Evolutionary conservation across 1,139 yeast genomes (phyloP).

Genomic region (Debaryomyces subglobosus): DNA sequence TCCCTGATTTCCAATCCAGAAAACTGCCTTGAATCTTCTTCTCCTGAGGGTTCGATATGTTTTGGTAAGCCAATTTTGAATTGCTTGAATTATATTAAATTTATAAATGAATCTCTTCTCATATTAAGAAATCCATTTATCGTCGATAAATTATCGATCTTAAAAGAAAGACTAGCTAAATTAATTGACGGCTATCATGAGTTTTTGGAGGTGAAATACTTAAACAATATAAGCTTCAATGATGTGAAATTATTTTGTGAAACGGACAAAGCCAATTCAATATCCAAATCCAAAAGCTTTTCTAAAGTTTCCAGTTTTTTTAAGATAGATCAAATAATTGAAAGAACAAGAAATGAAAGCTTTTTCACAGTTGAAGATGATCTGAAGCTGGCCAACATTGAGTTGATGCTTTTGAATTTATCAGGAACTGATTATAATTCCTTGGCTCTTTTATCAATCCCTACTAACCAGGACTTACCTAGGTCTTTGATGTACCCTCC

Average conservation of each 20-base stretch:
- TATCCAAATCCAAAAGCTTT: slow-evolving; percentile 3
- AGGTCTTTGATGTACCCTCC: slow-evolving; percentile 49
- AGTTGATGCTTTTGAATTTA: slow-evolving; percentile 36
- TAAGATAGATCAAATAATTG: slow-evolving; percentile 38
- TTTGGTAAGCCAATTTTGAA: slow-evolving; percentile 39
- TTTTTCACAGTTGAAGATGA: slow-evolving; percentile 18
- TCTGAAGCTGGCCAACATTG: slow-evolving; percentile 20
- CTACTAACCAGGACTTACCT: slow-evolving; percentile 17
- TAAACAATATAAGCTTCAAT: slow-evolving; percentile 40
- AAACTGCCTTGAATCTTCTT: slow-evolving; percentile 12
- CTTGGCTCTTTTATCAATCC: slow-evolving; percentile 39
- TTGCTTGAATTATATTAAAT: slow-evolving; percentile 33
- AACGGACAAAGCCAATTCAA: slow-evolving; percentile 8
- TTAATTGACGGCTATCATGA: slow-evolving; percentile 24
- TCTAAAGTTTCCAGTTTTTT: slow-evolving; percentile 45
- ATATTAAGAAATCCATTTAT: slow-evolving; percentile 46
- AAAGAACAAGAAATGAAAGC: slow-evolving; percentile 31
- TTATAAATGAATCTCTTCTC: slow-evolving; percentile 26
- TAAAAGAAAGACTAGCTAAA: slow-evolving; percentile 20
- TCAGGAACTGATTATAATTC: slow-evolving; percentile 33
- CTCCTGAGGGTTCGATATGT: slow-evolving; percentile 19
- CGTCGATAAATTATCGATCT: slow-evolving; percentile 32
- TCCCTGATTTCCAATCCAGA: slow-evolving; percentile 6
- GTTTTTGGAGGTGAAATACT: slow-evolving; percentile 21
- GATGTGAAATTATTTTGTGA: slow-evolving; percentile 35